These are phyloP conservation scores for Byssochlamys sp. DNA, from an alignment of 2,329 filamentous ascomycete genomes.

Conservation along the genomic window DNA sequence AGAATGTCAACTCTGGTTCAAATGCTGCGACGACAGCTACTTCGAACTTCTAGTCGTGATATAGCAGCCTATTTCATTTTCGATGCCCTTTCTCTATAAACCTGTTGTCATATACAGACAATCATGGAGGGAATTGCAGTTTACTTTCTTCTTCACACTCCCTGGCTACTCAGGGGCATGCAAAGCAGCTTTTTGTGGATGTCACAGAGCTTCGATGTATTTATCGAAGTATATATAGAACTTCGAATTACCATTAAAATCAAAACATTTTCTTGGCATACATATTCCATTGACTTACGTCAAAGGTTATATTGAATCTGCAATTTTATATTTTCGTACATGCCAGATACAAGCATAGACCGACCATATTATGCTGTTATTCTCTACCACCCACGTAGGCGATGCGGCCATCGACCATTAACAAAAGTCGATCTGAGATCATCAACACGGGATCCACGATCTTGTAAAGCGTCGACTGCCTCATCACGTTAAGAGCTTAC, in stretches of 20 bases:
- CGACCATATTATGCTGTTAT: too few relatives aligned
- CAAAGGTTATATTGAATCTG: too few relatives aligned
- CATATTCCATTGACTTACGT: too few relatives aligned
- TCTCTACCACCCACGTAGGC: too few relatives aligned
- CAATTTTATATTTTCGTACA: too few relatives aligned
- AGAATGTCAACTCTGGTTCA: constrained; percentile 31
- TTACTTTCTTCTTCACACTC: background rate
- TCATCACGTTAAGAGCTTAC: constrained; percentile 12
- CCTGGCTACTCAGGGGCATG: background rate
- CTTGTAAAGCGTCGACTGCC: constrained; percentile 17
- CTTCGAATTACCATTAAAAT: background rate
- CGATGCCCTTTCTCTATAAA: background rate
- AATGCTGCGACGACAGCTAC: background rate
- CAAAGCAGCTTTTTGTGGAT: background rate
- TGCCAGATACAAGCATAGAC: too few relatives aligned
- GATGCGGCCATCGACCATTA: too few relatives aligned
- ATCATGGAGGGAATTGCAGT: background rate
- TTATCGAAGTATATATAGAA: background rate
- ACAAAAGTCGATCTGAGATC: too few relatives aligned
- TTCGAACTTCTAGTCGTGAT: background rate
- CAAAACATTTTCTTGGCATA: too few relatives aligned
- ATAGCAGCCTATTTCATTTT: background rate
- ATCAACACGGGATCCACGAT: constrained; percentile 11
- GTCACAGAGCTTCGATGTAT: background rate
- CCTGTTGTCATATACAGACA: background rate